Percentiles rank a stretch among this genome's conserved stretches.
Evolutionary conservation across 106 monocot genomes (phyloP).

Genomic region (Posidonia australis): DNA sequence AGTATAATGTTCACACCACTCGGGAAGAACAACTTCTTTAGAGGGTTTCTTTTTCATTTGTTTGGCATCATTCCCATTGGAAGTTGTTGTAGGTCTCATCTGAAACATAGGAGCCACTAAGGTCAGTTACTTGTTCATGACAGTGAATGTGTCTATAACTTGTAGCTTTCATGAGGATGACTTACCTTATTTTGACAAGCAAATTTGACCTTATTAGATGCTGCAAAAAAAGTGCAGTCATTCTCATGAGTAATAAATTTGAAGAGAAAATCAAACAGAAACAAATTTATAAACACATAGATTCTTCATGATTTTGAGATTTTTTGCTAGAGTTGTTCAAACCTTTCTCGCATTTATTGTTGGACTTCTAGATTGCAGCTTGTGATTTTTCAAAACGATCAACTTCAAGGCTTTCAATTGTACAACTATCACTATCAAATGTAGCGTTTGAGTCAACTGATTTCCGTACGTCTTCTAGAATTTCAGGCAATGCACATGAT

Average conservation of each 20-base stretch:
- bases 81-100: neutral
- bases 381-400: conserved; percentile 52
- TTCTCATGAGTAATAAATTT: no score
- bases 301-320: no score
- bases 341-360: neutral
- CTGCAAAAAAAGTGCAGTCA: neutral
- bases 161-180: neutral
- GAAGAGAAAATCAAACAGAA: no score
- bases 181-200: neutral
- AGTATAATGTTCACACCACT: neutral
- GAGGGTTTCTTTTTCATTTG: conserved; percentile 1
- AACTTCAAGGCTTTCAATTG: conserved; percentile 49
- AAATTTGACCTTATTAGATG: neutral
- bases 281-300: no score
- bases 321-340: no score
- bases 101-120: neutral
- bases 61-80: no score
- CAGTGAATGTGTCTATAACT: neutral
- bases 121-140: neutral
- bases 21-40: neutral
- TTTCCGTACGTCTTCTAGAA: conserved; percentile 47
- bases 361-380: conserved; percentile 41
- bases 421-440: conserved; percentile 40
- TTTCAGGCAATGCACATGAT: conserved; percentile 24
- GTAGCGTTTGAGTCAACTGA: conserved; percentile 61